Percentiles rank a stretch among this genome's conserved stretches.
Conservation (phyloP, 2,329 filamentous ascomycete genomes). For the Ophiognomonia clavigignenti-juglandacearum region DNA sequence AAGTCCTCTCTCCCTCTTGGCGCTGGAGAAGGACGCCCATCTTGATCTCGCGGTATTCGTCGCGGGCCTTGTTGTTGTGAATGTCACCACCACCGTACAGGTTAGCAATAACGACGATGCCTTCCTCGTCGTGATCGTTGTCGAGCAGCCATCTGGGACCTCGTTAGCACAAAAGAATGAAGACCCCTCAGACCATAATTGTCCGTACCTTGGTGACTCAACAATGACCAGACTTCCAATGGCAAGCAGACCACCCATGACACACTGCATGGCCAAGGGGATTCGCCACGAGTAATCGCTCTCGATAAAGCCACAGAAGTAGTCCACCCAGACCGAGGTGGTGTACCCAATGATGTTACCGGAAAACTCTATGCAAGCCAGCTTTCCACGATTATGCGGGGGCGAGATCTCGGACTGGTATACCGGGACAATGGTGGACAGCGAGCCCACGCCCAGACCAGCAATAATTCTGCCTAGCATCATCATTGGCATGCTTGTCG, state of each 20-base stretch:
- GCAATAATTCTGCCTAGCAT: constrained; percentile 75
- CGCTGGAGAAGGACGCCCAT: constrained; percentile 92
- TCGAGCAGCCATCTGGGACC: constrained; percentile 81
- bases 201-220: constrained; percentile 78
- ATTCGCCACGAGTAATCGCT: constrained; percentile 85
- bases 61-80: constrained; percentile 84
- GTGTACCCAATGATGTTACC: constrained; percentile 96
- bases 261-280: constrained; percentile 84
- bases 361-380: constrained; percentile 97
- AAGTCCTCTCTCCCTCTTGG: constrained; percentile 90
- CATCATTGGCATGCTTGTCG: constrained; percentile 87
- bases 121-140: constrained; percentile 96
- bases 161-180: constrained; percentile 24
- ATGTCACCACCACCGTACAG: constrained; percentile 95
- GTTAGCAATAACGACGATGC: constrained; percentile 96
- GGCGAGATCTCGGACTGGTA: constrained; percentile 96
- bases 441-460: constrained; percentile 79
- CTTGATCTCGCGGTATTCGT: constrained; percentile 98
- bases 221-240: constrained; percentile 88
- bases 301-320: constrained; percentile 88
- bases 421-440: constrained; percentile 88
- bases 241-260: constrained; percentile 85
- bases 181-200: constrained; percentile 1
- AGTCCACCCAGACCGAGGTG: constrained; percentile 97
- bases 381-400: constrained; percentile 89